These are phyloP conservation scores for Pinus albicaulis DNA, from an alignment of 75 land plant genomes.

Conservation along the genomic window DNA sequence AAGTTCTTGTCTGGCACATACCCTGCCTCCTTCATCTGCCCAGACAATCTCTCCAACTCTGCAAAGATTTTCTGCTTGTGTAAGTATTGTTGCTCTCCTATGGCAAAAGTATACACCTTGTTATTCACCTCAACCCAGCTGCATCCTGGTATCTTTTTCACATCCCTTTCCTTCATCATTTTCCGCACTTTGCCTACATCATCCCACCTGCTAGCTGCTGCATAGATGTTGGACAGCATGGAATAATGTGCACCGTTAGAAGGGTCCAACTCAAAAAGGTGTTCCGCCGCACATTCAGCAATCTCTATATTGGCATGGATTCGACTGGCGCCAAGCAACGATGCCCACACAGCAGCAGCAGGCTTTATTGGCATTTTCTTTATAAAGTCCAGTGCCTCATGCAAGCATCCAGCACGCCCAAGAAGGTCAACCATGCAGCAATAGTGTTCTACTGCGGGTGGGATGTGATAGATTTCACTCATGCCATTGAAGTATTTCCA, in stretches of 20 bases:
- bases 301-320: conserved; percentile 11
- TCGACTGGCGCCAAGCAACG: conserved; percentile 17
- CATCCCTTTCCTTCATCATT: conserved; percentile 39
- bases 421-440: conserved; percentile 28
- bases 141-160: conserved; percentile 16
- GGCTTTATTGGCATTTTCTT: conserved; percentile 14
- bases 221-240: conserved; percentile 51
- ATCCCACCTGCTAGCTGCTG: conserved; percentile 45
- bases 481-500: conserved; percentile 11
- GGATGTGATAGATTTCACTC: conserved; percentile 5
- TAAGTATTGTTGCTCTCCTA: background rate
- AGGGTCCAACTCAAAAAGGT: conserved; percentile 17
- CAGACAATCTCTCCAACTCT: background rate
- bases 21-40: background rate
- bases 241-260: conserved; percentile 13
- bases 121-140: conserved; percentile 32
- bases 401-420: conserved; percentile 21
- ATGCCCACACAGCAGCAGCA: conserved; percentile 10
- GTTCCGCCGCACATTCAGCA: conserved; percentile 16
- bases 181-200: conserved; percentile 41
- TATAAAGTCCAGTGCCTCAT: conserved; percentile 20
- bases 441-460: conserved; percentile 17
- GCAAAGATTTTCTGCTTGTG: background rate
- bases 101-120: conserved; percentile 7
- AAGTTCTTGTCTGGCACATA: background rate